Percentiles rank a stretch among this genome's conserved stretches.
Conservation (phyloP, 1,139 yeast genomes). For the Sugiyamaella neomexicana region DNA sequence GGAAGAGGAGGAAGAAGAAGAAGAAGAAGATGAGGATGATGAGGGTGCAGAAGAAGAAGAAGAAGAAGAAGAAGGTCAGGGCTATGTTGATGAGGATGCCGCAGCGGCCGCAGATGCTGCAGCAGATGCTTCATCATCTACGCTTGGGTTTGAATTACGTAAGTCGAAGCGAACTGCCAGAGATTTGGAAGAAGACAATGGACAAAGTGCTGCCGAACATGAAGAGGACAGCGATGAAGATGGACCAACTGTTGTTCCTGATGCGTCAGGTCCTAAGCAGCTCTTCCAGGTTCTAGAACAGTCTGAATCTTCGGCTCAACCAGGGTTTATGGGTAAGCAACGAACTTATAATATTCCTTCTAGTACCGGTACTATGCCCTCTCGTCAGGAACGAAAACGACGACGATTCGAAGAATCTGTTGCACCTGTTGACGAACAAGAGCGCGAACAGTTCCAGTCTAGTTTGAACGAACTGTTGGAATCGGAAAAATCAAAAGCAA, state of each 20-base stretch:
- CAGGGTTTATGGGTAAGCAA: slow-evolving; percentile 32
- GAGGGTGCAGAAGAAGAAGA: slow-evolving; percentile 28
- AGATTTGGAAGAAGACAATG: slow-evolving; percentile 12
- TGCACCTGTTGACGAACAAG: not conserved
- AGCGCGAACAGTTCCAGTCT: slow-evolving; percentile 12
- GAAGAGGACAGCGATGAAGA: slow-evolving; percentile 12
- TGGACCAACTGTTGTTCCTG: slow-evolving; percentile 3
- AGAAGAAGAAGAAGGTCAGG: slow-evolving; percentile 30
- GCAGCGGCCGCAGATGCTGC: slow-evolving; percentile 26
- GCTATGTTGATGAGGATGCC: slow-evolving; percentile 34
- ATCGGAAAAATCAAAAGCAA: slow-evolving; percentile 14
- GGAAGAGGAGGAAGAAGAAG: slow-evolving; percentile 38
- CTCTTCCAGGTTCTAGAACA: slow-evolving; percentile 49
- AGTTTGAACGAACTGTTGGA: slow-evolving; percentile 8
- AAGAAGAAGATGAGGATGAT: slow-evolving; percentile 34
- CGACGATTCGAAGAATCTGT: slow-evolving; percentile 23
- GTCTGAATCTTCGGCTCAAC: slow-evolving; percentile 28
- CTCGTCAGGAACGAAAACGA: slow-evolving; percentile 22
- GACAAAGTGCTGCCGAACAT: not conserved
- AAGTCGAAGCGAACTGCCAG: slow-evolving; percentile 7
- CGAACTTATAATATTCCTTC: slow-evolving; percentile 29
- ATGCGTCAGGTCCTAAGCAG: slow-evolving; percentile 24
- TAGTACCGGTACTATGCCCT: not conserved
- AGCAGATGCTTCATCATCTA: slow-evolving; percentile 9
- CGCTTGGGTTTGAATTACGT: slow-evolving; percentile 11